phyloP scores from a whole-genome alignment of 2,329 filamentous ascomycete species.

The Arthrinium phaeospermum region DNA sequence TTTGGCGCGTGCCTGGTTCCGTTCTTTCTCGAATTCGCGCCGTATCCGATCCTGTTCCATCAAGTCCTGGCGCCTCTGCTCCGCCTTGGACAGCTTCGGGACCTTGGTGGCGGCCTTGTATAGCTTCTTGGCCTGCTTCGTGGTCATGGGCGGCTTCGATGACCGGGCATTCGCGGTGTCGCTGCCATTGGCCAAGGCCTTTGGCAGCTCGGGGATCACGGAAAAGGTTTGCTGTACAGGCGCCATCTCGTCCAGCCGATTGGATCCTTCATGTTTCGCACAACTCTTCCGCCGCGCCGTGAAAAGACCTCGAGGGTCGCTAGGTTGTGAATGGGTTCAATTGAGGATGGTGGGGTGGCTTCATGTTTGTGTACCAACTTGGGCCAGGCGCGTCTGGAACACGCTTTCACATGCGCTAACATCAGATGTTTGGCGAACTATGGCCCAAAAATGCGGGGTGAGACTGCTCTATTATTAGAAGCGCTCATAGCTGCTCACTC shows the following conservation, averaged over 20 bases:
- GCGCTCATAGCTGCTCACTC: background rate
- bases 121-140: conserved; percentile 56
- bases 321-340: background rate
- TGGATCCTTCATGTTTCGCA: conserved; percentile 9
- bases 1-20: conserved; percentile 53
- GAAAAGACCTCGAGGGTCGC: background rate
- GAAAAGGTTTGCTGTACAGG: conserved; percentile 44
- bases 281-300: background rate
- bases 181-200: conserved; percentile 31
- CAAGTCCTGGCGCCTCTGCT: conserved; percentile 47
- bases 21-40: conserved; percentile 57
- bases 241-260: conserved; percentile 34
- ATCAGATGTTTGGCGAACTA: background rate
- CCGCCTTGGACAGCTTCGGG: conserved; percentile 55
- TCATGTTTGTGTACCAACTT: background rate
- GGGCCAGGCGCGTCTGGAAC: conserved; percentile 1
- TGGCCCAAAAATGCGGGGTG: background rate
- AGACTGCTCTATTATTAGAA: background rate
- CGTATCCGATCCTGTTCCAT: conserved; percentile 61
- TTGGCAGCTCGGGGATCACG: conserved; percentile 42
- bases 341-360: background rate
- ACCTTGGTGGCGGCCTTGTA: conserved; percentile 60
- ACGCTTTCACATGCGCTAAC: background rate
- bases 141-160: conserved; percentile 51
- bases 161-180: conserved; percentile 23